Evolutionary conservation across 371 early-diverging fungal species (phyloP).

Genomic region (Umbelopsis sp.): DNA sequence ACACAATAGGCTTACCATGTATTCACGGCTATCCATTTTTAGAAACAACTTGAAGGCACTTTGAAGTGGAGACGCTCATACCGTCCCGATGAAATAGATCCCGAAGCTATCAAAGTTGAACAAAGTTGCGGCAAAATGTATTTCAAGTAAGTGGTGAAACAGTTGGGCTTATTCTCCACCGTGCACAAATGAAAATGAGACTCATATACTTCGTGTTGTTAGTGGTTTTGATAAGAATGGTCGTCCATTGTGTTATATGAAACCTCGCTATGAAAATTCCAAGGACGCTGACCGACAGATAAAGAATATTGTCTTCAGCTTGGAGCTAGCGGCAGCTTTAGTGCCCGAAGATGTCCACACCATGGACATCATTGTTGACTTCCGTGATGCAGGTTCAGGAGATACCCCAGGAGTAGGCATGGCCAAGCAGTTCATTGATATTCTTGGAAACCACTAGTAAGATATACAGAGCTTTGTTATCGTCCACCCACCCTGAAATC

Average conservation of each 20-base stretch:
- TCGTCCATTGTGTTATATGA: conserved; percentile 61
- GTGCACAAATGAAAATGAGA: conserved; percentile 58
- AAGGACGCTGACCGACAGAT: conserved; percentile 66
- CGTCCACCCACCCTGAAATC: not conserved
- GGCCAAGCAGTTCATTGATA: conserved; percentile 62
- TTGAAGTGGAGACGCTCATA: conserved; percentile 75
- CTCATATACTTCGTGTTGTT: conserved; percentile 43
- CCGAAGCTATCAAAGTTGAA: conserved; percentile 56
- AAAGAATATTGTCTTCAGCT: conserved; percentile 64
- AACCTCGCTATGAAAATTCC: conserved; percentile 66
- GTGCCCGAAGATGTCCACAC: conserved; percentile 67
- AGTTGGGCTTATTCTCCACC: conserved; percentile 60
- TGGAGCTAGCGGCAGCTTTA: conserved; percentile 64
- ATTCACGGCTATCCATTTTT: not conserved
- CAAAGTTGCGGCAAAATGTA: conserved; percentile 70
- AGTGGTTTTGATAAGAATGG: conserved; percentile 66
- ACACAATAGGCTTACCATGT: too few species aligned
- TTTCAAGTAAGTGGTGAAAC: conserved; percentile 61
- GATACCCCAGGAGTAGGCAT: conserved; percentile 63
- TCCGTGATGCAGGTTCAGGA: conserved; percentile 55
- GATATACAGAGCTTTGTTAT: not conserved
- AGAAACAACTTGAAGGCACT: conserved; percentile 61
- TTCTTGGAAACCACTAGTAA: conserved; percentile 69
- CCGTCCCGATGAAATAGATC: conserved; percentile 67
- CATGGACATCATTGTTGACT: conserved; percentile 71